Evolutionary conservation across 2,329 filamentous ascomycete species (phyloP).

Genomic region (Botryotinia globosa): DNA sequence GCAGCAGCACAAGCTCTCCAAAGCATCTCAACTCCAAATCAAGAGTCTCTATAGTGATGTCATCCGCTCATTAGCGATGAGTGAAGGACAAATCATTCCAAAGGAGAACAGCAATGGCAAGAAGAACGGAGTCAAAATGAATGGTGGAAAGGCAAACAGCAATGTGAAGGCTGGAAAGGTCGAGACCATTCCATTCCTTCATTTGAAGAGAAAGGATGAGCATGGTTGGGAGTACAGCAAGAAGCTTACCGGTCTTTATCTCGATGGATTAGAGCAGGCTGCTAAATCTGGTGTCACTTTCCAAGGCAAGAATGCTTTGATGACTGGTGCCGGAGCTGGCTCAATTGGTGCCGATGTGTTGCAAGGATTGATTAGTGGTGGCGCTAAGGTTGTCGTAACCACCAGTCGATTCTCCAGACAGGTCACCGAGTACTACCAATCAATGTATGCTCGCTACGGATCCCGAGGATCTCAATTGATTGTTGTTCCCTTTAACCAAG

Average conservation of each 20-base stretch:
- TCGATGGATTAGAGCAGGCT: conserved; percentile 86
- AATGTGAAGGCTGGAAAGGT: conserved; percentile 77
- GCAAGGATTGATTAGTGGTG: conserved; percentile 92
- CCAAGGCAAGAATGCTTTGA: conserved; percentile 91
- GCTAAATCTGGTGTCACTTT: conserved; percentile 86
- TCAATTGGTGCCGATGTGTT: conserved; percentile 97
- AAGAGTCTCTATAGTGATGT: conserved; percentile 93
- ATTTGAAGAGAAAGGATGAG: conserved; percentile 89
- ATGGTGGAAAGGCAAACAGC: conserved; percentile 43
- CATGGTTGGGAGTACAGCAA: conserved; percentile 99
- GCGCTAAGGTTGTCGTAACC: conserved; percentile 94
- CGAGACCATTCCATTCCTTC: conserved; percentile 95
- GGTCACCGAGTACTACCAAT: conserved; percentile 98
- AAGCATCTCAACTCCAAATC: conserved; percentile 94
- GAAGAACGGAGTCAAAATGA: conserved; percentile 46
- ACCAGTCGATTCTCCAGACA: conserved; percentile 95
- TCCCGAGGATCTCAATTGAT: conserved; percentile 93
- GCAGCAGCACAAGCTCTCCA: conserved; percentile 96
- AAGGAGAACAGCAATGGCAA: conserved; percentile 67
- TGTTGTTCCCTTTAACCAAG: conserved; percentile 98
- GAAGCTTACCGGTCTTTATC: conserved; percentile 89
- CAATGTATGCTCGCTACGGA: conserved; percentile 94
- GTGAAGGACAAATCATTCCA: conserved; percentile 93
- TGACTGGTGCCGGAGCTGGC: conserved; percentile 96
- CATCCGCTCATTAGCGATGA: conserved; percentile 92